Evolutionary conservation across 805 yeast genomes (phyloP), one percentile per base, ranked within the genome.

Genomic region (Wickerhamiella galacta): DNA sequence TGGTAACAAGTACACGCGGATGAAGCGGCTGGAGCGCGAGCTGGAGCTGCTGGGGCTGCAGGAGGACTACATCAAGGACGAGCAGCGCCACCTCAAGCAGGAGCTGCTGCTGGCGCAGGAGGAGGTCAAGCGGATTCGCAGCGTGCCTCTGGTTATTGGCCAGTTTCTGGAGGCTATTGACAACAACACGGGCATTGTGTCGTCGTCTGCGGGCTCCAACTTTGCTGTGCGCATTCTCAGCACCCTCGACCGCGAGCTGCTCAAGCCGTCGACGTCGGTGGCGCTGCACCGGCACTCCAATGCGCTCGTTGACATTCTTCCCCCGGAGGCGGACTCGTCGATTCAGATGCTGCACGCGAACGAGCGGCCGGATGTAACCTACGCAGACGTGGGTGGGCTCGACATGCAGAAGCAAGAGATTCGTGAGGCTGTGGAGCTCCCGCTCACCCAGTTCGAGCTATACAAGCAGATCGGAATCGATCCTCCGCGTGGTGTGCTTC

Each of bases 391-490:
- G 36, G 99, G 99, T 58, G 99, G 98, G 25, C 65, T 90, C 53
- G 98, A 90, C 56, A 83, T 90, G 93, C 99, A 90, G 58, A 92
- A 90, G 49, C 98, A 92, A 58, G 99, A 90, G 61, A 90, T 90
- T 42, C 72, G 95, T 51, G 99, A 90, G 60, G 98, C 98, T 2
- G 96, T 90, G 11, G 98, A 90, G 57, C 66, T 90, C 46, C 98
- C 98, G 9, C 67, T 90, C 49, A 78, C 93, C 11, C 96, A 90
- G 54, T 92, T 90, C 24, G 98, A 92, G 48, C 64, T 92, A 43
- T 90, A 90, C 60, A 78, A 81, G 51, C 96, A 90, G 58, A 90
- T 90, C 51, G 99, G 99, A 60, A 85, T 90, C 43, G 96, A 90
- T 49, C 98, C 98, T 14, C 99, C 99, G 41, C 74, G 96, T 45